Percentiles rank a stretch among this genome's conserved stretches.
Conservation (phyloP, 169 alveolate species). For the Plasmodium knowlesi region DNA sequence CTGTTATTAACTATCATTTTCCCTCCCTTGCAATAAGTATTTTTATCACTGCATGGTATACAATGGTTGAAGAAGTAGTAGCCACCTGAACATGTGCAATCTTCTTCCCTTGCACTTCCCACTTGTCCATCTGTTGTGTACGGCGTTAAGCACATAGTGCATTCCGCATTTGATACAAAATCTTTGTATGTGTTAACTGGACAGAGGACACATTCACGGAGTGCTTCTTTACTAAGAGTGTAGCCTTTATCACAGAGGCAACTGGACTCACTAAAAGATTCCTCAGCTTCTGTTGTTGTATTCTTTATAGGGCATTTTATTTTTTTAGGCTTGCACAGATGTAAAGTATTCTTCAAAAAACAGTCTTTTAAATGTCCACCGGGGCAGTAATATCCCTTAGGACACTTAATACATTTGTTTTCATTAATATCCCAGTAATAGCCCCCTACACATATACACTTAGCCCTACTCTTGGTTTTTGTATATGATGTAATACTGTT, state of each 20-base stretch:
- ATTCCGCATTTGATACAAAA: slow-evolving; percentile 79
- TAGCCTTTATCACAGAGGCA: slow-evolving; percentile 80
- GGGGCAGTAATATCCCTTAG: slow-evolving; percentile 78
- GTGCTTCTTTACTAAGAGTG: slow-evolving; percentile 41
- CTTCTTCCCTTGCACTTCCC: slow-evolving; percentile 77
- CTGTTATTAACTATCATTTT: slow-evolving; percentile 71
- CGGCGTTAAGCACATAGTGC: slow-evolving; percentile 78
- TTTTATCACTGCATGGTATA: slow-evolving; percentile 80
- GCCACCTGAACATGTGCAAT: slow-evolving; percentile 82
- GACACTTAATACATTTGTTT: slow-evolving; percentile 77
- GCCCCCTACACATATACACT: slow-evolving; percentile 63
- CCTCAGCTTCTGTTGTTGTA: slow-evolving; percentile 71
- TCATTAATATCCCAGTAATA: slow-evolving; percentile 43
- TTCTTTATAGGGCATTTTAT: slow-evolving; percentile 75
- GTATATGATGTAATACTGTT: slow-evolving; percentile 78
- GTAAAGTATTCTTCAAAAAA: slow-evolving; percentile 21
- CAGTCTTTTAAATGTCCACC: slow-evolving; percentile 77
- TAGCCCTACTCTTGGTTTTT: slow-evolving; percentile 20
- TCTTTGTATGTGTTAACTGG: slow-evolving; percentile 80
- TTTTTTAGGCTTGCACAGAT: slow-evolving; percentile 63
- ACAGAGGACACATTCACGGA: slow-evolving; percentile 74
- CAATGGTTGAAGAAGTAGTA: slow-evolving; percentile 80
- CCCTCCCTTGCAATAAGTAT: slow-evolving; percentile 89
- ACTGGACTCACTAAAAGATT: slow-evolving; percentile 59
- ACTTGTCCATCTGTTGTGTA: slow-evolving; percentile 76